Percentiles rank a stretch among this genome's conserved stretches.
Conservation (phyloP, 345 rosid genomes). For the Eucalyptus sp. region DNA sequence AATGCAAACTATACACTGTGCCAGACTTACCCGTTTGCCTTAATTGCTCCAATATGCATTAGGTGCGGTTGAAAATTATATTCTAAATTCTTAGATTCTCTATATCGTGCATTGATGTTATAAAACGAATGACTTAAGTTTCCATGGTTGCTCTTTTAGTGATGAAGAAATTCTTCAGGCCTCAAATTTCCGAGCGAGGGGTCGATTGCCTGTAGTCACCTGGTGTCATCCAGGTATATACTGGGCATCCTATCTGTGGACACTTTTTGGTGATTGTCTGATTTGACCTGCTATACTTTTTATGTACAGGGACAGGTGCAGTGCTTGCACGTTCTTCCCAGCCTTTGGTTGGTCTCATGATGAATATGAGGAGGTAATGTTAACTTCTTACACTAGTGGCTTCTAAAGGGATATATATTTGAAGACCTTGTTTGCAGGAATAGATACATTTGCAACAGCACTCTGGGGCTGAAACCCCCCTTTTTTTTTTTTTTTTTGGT, state of each 20-base stretch:
- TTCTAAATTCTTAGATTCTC: background rate
- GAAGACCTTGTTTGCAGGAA: background rate
- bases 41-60: slow-evolving; percentile 76
- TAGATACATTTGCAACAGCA: background rate
- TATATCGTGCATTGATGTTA: background rate
- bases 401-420: background rate
- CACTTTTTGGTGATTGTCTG: background rate
- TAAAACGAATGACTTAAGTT: background rate
- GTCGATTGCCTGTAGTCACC: slow-evolving; percentile 81
- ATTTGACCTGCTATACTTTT: background rate
- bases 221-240: slow-evolving; percentile 92
- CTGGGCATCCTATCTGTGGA: background rate
- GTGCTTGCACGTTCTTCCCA: slow-evolving; percentile 99
- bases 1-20: slow-evolving; percentile 63
- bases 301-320: slow-evolving; percentile 63
- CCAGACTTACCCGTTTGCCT: slow-evolving; percentile 83
- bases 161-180: slow-evolving; percentile 85
- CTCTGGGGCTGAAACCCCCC: background rate
- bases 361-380: slow-evolving; percentile 88
- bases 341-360: slow-evolving; percentile 94
- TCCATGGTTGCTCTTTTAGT: slow-evolving; percentile 27
- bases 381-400: background rate
- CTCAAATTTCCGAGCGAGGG: slow-evolving; percentile 76
- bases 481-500: background rate
- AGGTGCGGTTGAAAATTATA: slow-evolving; percentile 29